Percentiles rank a stretch among this genome's conserved stretches.
Conservation (phyloP, 306 rosid species). For the Cucumis cinereus region DNA sequence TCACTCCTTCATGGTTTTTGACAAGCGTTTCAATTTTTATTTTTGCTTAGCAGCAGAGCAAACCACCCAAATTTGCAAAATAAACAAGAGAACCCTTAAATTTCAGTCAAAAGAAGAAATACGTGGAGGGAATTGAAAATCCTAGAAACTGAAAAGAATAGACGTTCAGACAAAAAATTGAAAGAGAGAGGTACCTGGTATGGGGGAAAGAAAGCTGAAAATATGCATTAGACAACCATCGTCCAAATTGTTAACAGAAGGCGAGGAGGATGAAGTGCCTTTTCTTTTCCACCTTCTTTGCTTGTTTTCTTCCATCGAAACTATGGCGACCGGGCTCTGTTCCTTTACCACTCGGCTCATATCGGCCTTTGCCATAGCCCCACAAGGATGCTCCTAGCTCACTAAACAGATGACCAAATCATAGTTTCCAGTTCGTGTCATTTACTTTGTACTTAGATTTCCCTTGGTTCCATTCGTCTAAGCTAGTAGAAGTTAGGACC, state of each 20-base stretch:
- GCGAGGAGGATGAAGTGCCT: conserved; percentile 16
- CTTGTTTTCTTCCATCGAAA: conserved; percentile 4
- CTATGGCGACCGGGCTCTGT: background rate
- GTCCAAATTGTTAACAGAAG: conserved; percentile 53
- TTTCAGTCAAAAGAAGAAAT: background rate
- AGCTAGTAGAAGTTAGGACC: no score
- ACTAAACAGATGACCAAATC: background rate
- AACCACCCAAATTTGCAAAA: background rate
- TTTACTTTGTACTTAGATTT: background rate
- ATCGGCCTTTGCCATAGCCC: background rate
- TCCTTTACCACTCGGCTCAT: background rate
- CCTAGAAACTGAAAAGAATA: background rate
- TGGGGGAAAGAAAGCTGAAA: conserved; percentile 82
- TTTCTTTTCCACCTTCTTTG: conserved; percentile 19
- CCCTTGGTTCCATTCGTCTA: no score
- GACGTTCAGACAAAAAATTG: background rate
- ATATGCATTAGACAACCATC: conserved; percentile 93
- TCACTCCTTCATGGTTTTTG: background rate
- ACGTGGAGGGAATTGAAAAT: no score
- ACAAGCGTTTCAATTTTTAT: background rate
- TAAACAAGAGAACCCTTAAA: background rate
- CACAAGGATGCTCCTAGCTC: background rate
- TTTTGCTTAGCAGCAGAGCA: background rate
- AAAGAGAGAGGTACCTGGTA: conserved; percentile 48
- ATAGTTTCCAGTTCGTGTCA: background rate